A percentile compares a stretch with the other conserved stretches of the same genome.
phyloP scores from a whole-genome alignment of 2,329 filamentous ascomycete species.

The Pseudogymnoascus sp. region DNA sequence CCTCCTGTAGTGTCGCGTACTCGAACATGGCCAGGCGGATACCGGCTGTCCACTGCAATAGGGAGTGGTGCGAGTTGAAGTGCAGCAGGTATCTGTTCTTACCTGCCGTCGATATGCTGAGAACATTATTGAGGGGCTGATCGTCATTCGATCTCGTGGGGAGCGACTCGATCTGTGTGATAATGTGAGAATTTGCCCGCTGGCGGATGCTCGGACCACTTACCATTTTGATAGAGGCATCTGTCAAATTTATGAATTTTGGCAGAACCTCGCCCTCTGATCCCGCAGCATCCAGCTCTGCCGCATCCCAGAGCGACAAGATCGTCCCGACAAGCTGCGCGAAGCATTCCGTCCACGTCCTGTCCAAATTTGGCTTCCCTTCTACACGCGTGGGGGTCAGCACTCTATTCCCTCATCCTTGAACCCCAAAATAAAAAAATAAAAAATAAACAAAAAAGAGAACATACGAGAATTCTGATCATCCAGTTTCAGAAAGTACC shows the following conservation, averaged over 20 bases:
- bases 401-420: constrained; percentile 1
- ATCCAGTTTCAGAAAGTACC: constrained; percentile 94
- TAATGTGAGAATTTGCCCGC: constrained; percentile 15
- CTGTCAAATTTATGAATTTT: constrained; percentile 92
- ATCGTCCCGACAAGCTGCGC: constrained; percentile 94
- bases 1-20: constrained; percentile 85
- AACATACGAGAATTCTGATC: constrained; percentile 83
- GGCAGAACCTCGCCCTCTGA: constrained; percentile 79
- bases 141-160: constrained; percentile 72
- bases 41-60: constrained; percentile 92
- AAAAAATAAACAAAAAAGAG: constrained; percentile 18
- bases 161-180: constrained; percentile 70
- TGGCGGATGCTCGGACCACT: constrained; percentile 18
- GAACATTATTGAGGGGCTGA: constrained; percentile 83
- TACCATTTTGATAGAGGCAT: constrained; percentile 98
- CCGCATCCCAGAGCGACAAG: constrained; percentile 89
- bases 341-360: constrained; percentile 94
- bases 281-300: constrained; percentile 79
- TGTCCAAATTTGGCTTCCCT: constrained; percentile 75
- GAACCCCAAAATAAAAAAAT: not conserved
- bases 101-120: constrained; percentile 91
- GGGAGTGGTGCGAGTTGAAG: constrained; percentile 88
- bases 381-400: constrained; percentile 47
- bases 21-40: constrained; percentile 94
- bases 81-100: constrained; percentile 93